These are phyloP conservation scores for Phyllosticta paracitricarpa DNA, from an alignment of 2,329 filamentous ascomycete species.

Conservation along the genomic window DNA sequence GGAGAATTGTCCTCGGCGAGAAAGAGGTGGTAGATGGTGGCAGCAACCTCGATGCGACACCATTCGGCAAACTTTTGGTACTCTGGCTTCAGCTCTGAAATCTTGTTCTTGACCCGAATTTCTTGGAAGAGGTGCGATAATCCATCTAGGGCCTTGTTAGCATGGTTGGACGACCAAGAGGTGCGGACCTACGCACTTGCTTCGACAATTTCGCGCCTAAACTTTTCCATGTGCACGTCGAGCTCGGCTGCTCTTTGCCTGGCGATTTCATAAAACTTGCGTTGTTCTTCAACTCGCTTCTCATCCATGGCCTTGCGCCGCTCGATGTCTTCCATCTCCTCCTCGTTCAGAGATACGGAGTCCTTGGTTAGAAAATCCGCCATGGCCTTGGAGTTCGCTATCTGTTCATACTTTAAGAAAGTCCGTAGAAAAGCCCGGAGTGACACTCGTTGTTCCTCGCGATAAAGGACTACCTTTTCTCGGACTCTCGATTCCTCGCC, in stretches of 20 bases:
- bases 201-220: slow-evolving; percentile 58
- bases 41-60: slow-evolving; percentile 93
- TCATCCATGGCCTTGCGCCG: slow-evolving; percentile 74
- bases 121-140: slow-evolving; percentile 87
- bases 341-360: slow-evolving; percentile 66
- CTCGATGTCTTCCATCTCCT: slow-evolving; percentile 73
- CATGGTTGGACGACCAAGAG: slow-evolving; percentile 4
- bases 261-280: slow-evolving; percentile 90
- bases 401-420: slow-evolving; percentile 71
- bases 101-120: slow-evolving; percentile 80
- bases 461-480: slow-evolving; percentile 54
- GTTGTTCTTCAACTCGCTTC: slow-evolving; percentile 83
- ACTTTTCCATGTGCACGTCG: slow-evolving; percentile 93
- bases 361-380: slow-evolving; percentile 68
- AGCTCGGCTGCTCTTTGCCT: slow-evolving; percentile 80
- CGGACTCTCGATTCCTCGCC: slow-evolving; percentile 16
- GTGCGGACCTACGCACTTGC: slow-evolving; percentile 47
- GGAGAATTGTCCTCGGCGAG: slow-evolving; percentile 96
- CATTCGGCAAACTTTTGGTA: slow-evolving; percentile 98
- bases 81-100: slow-evolving; percentile 81
- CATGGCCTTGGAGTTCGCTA: slow-evolving; percentile 75
- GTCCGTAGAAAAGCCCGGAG: slow-evolving; percentile 83
- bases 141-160: slow-evolving; percentile 50
- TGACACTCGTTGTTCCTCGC: slow-evolving; percentile 86
- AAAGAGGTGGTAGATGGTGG: slow-evolving; percentile 94